Conservation (phyloP, 2,329 filamentous ascomycete genomes). For the Alternaria triticimaculans region DNA sequence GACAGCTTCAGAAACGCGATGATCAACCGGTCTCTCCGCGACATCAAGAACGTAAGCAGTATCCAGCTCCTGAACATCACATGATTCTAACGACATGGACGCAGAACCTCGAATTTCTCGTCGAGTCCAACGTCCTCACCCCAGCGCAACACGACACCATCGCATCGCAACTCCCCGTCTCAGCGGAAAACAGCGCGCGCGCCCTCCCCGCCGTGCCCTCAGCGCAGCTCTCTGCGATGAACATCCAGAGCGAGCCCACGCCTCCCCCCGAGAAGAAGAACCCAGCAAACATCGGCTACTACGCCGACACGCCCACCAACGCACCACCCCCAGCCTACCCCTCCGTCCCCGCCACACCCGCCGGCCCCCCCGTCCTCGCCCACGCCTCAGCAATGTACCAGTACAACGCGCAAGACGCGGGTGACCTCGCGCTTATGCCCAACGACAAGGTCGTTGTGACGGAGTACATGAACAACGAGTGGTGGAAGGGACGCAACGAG, state of each 20-base stretch:
- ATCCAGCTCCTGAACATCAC: neutral
- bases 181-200: conserved; percentile 68
- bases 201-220: conserved; percentile 38
- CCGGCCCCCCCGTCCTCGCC: conserved; percentile 64
- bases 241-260: conserved; percentile 37
- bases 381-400: conserved; percentile 82
- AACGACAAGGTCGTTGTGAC: conserved; percentile 81
- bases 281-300: conserved; percentile 51
- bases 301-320: conserved; percentile 48
- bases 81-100: conserved; percentile 5
- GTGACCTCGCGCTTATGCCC: conserved; percentile 80
- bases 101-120: conserved; percentile 92
- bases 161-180: conserved; percentile 74
- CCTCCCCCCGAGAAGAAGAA: conserved; percentile 44
- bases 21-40: conserved; percentile 84
- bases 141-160: conserved; percentile 78
- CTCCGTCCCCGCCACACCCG: conserved; percentile 57
- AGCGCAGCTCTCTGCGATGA: conserved; percentile 43
- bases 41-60: conserved; percentile 77
- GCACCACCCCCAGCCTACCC: conserved; percentile 55
- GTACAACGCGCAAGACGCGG: conserved; percentile 79
- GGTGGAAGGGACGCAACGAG: conserved; percentile 91
- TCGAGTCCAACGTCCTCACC: conserved; percentile 80
- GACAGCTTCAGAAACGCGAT: conserved; percentile 62
- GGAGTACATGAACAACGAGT: conserved; percentile 96